A percentile compares a stretch with the other conserved stretches of the same genome.
Conservation (phyloP, 768 basidiomycete species). For the Tricholoma hemisulphureum region DNA sequence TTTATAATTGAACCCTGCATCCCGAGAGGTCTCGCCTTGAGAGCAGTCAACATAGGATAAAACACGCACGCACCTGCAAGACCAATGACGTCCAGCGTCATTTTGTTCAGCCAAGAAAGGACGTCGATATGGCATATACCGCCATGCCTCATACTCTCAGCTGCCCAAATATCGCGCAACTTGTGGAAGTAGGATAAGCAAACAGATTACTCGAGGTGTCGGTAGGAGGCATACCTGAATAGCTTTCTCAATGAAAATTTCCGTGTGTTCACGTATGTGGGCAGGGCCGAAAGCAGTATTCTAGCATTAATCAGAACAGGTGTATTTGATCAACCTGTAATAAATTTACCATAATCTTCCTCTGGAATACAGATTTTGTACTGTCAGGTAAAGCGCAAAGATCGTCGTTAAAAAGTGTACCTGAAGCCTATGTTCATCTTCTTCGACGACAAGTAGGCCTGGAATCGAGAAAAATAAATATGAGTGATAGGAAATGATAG, state of each 20-base stretch:
- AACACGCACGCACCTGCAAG: constrained; percentile 54
- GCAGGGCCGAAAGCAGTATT: constrained; percentile 66
- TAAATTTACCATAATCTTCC: constrained; percentile 42
- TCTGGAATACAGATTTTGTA: constrained; percentile 20
- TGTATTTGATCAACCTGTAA: not conserved
- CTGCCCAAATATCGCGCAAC: constrained; percentile 48
- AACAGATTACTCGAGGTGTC: not conserved
- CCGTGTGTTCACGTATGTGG: constrained; percentile 57
- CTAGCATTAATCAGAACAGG: constrained; percentile 26
- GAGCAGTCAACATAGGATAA: constrained; percentile 20
- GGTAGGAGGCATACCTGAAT: constrained; percentile 34
- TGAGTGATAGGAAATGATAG: not conserved
- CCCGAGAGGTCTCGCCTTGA: constrained; percentile 27
- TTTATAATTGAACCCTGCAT: constrained; percentile 28
- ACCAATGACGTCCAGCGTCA: constrained; percentile 77
- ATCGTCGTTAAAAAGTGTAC: constrained; percentile 18
- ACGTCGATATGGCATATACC: constrained; percentile 48
- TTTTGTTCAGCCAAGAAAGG: constrained; percentile 60
- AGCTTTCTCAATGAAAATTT: constrained; percentile 56
- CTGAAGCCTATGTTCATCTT: constrained; percentile 46
- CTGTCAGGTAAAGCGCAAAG: not conserved
- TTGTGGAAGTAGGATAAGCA: constrained; percentile 13
- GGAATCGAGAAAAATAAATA: not conserved
- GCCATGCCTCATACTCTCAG: constrained; percentile 27
- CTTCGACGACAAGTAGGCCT: constrained; percentile 55